Conservation (phyloP, 1,284 basidiomycete genomes). For the Rhodofomes roseus region DNA sequence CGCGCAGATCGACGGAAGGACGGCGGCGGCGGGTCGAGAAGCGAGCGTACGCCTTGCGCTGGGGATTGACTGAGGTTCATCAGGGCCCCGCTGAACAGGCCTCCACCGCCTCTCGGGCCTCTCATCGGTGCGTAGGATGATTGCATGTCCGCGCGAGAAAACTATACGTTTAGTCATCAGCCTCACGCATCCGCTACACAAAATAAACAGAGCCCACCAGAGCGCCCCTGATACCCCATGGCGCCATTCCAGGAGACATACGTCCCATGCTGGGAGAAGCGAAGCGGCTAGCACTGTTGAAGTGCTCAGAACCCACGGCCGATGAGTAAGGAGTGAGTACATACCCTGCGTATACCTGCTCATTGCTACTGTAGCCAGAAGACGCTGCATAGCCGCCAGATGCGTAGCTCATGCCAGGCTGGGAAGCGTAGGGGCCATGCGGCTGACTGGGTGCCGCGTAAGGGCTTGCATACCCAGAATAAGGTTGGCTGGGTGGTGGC, state of each 20-base stretch:
- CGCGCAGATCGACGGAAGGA: conserved; percentile 2
- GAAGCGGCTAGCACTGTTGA: too few relatives aligned
- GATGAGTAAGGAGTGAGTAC: too few relatives aligned
- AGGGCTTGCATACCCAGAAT: neutral
- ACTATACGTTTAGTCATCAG: neutral
- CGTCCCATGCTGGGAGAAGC: too few relatives aligned
- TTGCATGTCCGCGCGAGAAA: neutral
- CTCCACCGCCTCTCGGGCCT: neutral
- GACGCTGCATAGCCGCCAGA: too few relatives aligned
- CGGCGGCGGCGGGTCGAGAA: conserved; percentile 4
- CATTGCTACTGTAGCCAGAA: too few relatives aligned
- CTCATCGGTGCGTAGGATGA: neutral
- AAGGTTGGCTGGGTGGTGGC: neutral
- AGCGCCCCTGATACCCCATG: too few relatives aligned
- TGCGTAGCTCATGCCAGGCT: too few relatives aligned
- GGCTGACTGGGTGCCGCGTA: too few relatives aligned
- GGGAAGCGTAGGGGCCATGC: neutral
- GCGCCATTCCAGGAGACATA: too few relatives aligned
- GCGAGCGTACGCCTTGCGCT: neutral
- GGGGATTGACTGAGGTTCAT: neutral
- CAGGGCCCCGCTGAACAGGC: neutral
- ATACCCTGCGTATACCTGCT: too few relatives aligned
- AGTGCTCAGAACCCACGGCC: too few relatives aligned
- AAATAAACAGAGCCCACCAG: too few relatives aligned
- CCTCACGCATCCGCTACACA: neutral